Evolutionary conservation across 2,329 filamentous ascomycete species (phyloP), one percentile per base, ranked within the genome.

Genomic region (Monosporascus sp.): DNA sequence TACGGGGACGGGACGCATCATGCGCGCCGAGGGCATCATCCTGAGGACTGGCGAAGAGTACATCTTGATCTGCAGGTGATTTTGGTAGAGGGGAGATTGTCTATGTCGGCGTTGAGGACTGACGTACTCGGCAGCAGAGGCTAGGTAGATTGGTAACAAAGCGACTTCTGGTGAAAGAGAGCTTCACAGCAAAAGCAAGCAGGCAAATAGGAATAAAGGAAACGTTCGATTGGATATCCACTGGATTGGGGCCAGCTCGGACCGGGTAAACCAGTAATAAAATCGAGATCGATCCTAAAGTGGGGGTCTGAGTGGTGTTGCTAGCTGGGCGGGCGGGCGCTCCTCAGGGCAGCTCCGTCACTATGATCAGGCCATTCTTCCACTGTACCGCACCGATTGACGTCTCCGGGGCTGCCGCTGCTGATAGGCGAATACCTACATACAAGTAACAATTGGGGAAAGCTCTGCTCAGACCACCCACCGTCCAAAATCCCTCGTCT

Each of bases 1-100:
- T 78, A 93, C 90, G 65, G 89, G 89, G 68, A 89, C 73, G 63
- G 88, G 84, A 70, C 77, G 76, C 80, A 87, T 81, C 81, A 85
- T 80, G 74, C 82, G 81, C 71, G 74, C 74, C 61, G 83, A 84
- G 62, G 82, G 82, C 72, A 85, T 81, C 81, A 87, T 85, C 68
- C 81, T 79, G 68, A 90, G 73, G 68, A 80, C 75, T 65, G 79
- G 77, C 67, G 86, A 84, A 68, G 85, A 75, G 71, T 80, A 82
- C 85, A 89, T 88, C 55, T 72, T 80, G 76, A 24, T 17, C 37
- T 41, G 25, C 15, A 14, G 11, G 4, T 9, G 22, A 6, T 46
- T 31, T 15, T 18, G 35, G 50, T 60, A 52, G 59, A 60, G 62
- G 47, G 60, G 60, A 61, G 60, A 63, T 56, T 63, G 51, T 37